Evolutionary conservation across 129 eudicot genomes (phyloP), one percentile per base, ranked within the genome.

Genomic region (Flaveria bidentis): DNA sequence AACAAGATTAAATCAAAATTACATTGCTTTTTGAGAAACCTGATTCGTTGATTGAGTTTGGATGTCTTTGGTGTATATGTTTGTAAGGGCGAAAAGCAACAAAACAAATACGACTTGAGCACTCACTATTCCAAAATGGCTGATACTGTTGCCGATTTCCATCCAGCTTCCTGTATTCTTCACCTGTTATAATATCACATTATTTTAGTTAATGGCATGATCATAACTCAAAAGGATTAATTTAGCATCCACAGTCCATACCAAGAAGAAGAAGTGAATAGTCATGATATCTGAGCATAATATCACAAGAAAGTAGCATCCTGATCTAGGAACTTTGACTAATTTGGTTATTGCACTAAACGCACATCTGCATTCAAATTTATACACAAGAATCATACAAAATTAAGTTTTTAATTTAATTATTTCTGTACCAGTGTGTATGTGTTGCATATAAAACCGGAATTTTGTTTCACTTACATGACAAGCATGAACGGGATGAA

Each of bases 141-240:
- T 95, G 5, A 95, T 95, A 88, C 96, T 95, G 85, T 95, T 95
- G 11, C 99, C 99, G 22, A 95, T 95, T 83, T 95, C 97, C 99
- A 95, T 95, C 99, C 99, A 95, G 83, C 99, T 95, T 80, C 99
- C 99, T 7, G 93, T 91, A 83, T 89, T 91, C 60, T 84, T 84
- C 36, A 94, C 98, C 98, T 93, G 86, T 69, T 14, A 81, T 36
- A 5, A 28, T 56, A 23, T 56, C 14, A 53, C 11, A 42, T 14
- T 52, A 52, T 76, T 64, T 23, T 49, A 74, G 69, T 74, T 62
- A 28, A 71, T 49, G 65, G 5, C 18, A 51, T 69, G 6, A 71
- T 70, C 44, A 76, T 56, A 20, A 55, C 14, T 56, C 62, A 56
- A 17, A 55, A 56, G 9, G 14, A 18, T 18, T 18, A 56, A 74